Base-by-base conservation (phyloP, 202 grass and related monocot species). In the Saccharum hybrid region DNA sequence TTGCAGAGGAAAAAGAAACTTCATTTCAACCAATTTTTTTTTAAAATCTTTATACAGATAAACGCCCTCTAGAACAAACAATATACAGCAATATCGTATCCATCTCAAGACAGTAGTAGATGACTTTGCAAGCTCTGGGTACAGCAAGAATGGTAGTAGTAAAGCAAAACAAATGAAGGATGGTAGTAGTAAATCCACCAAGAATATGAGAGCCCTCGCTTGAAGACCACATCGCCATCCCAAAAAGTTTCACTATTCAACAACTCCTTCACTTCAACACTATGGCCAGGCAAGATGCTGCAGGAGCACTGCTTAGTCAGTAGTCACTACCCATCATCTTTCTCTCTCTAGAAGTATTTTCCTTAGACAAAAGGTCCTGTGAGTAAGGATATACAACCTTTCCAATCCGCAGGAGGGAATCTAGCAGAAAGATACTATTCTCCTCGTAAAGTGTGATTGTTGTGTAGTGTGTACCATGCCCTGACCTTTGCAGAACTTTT, bases 401-500 rank as follows among this genome's bases (percentile, higher is more conserved):
- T 68, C 45, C 37, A 67, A 70, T 83, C 60, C 26, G 74, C 14
- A 45, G 23, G n/a, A 74, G 23, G 33, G 66, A 65, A 37, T 80
- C 68, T 63, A 84, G 73, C 38, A 74, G 41, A 54, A 80, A 68
- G n/a, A 68, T 49, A 75, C 60, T 57, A 62, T 84, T 88, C 8
- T 84, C 61, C 63, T 63, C 12, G 31, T 80, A 57, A 84, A 49
- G 37, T 74, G 21, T 2, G 39, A 48, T 40, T 40, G 48, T 59
- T 10, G 54, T 28, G 22, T 26, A 63, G 3, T 52, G 46, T 72
- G 59, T 59, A 34, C 33, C 33, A 34, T 34, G 33, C 33, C 45
- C 61, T 83, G 37, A 63, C 49, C 21, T 73, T 40, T 67, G 51
- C 36, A 82, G 40, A 76, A 70, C 28, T 77, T 63, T 77, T 57